Percentiles rank a stretch among this genome's conserved stretches.
Conservation (phyloP, 225 moss, liverwort and hornwort genomes). For the Marchantia paleacea region DNA sequence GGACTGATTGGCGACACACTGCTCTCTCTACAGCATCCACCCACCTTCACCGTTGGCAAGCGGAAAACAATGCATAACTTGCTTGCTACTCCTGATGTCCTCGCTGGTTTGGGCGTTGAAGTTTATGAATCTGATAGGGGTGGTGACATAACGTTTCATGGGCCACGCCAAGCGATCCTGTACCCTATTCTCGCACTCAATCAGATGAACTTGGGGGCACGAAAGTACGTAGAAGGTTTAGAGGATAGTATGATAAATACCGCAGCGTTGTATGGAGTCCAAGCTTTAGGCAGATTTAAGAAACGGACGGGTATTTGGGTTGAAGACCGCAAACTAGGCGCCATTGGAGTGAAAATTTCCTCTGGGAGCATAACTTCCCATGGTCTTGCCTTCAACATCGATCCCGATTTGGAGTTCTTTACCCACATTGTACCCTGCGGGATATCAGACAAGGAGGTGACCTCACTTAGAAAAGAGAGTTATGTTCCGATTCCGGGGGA, state of each 20-base stretch:
- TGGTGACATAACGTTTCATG: slow-evolving; percentile 91
- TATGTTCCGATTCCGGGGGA: slow-evolving; percentile 40
- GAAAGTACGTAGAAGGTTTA: slow-evolving; percentile 73
- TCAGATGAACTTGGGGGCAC: slow-evolving; percentile 60
- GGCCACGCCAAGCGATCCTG: slow-evolving; percentile 75
- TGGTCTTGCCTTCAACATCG: slow-evolving; percentile 85
- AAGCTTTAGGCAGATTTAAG: slow-evolving; percentile 62
- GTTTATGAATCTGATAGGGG: slow-evolving; percentile 64
- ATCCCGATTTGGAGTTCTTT: slow-evolving; percentile 61
- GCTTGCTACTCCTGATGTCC: slow-evolving; percentile 50
- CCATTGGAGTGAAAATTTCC: slow-evolving; percentile 85
- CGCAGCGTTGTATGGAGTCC: slow-evolving; percentile 60
- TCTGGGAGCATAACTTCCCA: slow-evolving; percentile 72
- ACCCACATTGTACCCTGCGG: slow-evolving; percentile 84
- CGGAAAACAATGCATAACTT: slow-evolving; percentile 73
- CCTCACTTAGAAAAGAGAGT: slow-evolving; percentile 64
- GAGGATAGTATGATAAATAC: slow-evolving; percentile 84
- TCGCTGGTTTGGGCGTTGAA: slow-evolving; percentile 55
- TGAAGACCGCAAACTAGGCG: slow-evolving; percentile 79
- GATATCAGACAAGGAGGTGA: slow-evolving; percentile 82
- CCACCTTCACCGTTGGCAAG: slow-evolving; percentile 89
- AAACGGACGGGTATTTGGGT: slow-evolving; percentile 88
- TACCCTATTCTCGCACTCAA: slow-evolving; percentile 70
- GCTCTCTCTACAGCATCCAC: slow-evolving; percentile 75
- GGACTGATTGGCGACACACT: slow-evolving; percentile 50